These are phyloP conservation scores for Monosporozyma servazzii DNA, from an alignment of 805 yeast species.

Conservation along the genomic window DNA sequence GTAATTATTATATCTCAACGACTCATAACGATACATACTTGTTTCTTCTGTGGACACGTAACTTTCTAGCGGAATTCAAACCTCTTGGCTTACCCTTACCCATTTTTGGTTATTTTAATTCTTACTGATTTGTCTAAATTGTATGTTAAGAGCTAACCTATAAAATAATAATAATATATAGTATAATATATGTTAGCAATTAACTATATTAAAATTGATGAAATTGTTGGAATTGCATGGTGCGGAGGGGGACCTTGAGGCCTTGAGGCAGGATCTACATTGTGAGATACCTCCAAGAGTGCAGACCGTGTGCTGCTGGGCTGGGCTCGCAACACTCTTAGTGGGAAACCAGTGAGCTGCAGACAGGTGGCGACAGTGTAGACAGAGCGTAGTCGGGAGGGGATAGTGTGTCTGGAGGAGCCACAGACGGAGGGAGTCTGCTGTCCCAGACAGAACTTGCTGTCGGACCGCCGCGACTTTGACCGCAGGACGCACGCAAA, in stretches of 20 bases:
- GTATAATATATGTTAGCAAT: neutral
- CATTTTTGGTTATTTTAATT: slow-evolving; percentile 46
- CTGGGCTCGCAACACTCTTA: neutral
- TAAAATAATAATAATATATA: neutral
- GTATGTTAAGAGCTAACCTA: neutral
- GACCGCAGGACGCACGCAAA: neutral
- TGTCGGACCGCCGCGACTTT: too few species aligned
- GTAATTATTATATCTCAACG: too few species aligned
- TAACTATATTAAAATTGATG: neutral
- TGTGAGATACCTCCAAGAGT: neutral
- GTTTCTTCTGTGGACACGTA: slow-evolving; percentile 99
- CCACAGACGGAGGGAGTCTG: too few species aligned
- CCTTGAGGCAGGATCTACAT: neutral
- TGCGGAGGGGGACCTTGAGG: neutral
- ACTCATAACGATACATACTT: slow-evolving; percentile 31
- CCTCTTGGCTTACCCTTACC: slow-evolving; percentile 99
- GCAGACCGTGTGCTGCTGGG: neutral
- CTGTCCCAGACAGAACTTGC: too few species aligned
- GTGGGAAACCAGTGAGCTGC: too few species aligned
- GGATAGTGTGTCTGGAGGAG: too few species aligned
- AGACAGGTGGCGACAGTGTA: too few species aligned
- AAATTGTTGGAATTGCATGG: neutral
- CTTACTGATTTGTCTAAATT: neutral
- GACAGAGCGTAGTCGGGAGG: too few species aligned
- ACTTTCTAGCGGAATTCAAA: slow-evolving; percentile 99